A percentile compares a stretch with the other conserved stretches of the same genome.
These are phyloP conservation scores for Colletotrichum phormii DNA, from an alignment of 2,329 filamentous ascomycete genomes.

Conservation along the genomic window DNA sequence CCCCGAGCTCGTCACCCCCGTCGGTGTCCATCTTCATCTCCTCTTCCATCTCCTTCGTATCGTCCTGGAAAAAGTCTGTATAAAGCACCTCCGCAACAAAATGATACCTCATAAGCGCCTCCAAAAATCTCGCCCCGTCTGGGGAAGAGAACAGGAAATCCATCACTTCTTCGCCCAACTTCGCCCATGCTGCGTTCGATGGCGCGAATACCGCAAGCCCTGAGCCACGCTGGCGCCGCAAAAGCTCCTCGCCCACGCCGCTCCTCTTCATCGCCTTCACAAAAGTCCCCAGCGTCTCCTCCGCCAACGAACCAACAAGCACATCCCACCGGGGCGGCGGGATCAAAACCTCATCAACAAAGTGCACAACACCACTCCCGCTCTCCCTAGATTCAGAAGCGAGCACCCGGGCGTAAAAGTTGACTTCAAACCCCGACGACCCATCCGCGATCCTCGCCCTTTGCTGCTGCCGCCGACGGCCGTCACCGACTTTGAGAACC, in stretches of 20 bases:
- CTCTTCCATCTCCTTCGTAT: neutral
- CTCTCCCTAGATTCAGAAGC: neutral
- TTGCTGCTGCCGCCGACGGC: slow-evolving; percentile 1
- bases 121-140: neutral
- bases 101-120: slow-evolving; percentile 23
- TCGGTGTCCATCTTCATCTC: neutral
- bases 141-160: neutral
- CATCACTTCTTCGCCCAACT: neutral
- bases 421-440: neutral
- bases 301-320: slow-evolving; percentile 15
- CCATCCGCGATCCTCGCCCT: neutral
- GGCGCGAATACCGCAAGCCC: slow-evolving; percentile 24
- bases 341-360: slow-evolving; percentile 28
- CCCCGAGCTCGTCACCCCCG: neutral
- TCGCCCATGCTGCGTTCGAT: slow-evolving; percentile 11
- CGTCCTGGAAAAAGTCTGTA: neutral
- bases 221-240: neutral
- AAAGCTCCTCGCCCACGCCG: neutral
- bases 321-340: slow-evolving; percentile 22
- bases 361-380: slow-evolving; percentile 13
- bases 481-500: neutral
- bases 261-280: neutral
- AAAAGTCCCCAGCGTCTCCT: slow-evolving; percentile 1
- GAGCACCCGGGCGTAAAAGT: slow-evolving; percentile 15
- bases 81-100: neutral